Base-by-base conservation (phyloP, 306 rosid species). In the Dalbergia cultrata region DNA sequence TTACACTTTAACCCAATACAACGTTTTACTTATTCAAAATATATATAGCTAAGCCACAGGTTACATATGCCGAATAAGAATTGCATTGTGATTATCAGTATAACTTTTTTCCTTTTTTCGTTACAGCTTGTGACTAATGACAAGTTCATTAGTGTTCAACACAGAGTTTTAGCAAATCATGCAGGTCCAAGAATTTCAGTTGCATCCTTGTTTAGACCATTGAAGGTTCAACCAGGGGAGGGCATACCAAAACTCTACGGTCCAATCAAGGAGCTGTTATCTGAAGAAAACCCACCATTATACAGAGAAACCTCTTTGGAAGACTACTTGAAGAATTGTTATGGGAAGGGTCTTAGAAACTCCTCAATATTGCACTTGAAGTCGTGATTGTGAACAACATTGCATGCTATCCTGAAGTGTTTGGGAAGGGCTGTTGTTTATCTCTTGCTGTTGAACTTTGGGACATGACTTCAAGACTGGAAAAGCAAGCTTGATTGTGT, bases 241-340 rank as follows among this genome's bases (percentile, higher is more conserved):
- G 18, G 18, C 57, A 13, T 19, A 50, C 56, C 74, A 1, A 72
- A 22, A 67, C 13, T 61, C 14, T 87, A 77, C 64, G 88, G 86
- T 64, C 93, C 91, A 6, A 87, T 89, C 35, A 80, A 87, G 71
- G 89, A 91, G 47, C 73, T 87, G 31, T 17, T 84, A 70, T 87
- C 87, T 0, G 89, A 87, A 82, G 82, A 86, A 45, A 78, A 39
- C 41, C 87, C 88, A 45, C 85, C 89, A 14, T 74, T 73, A 3
- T 91, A 84, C 37, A 70, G 59, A 69, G 86, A 79, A 6, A 73
- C 61, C 7, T 79, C 84, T 3, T 22, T 78, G 7, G 47, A 41
- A 39, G 92, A 84, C 5, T 89, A 76, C 73, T 3, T 59, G 7
- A 6, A 21, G 14, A 39, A 49, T 41, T 54, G 49, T 75, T 35